Evolutionary conservation across 164 flowering plant species (phyloP).

Genomic region (Vitis cinerea): DNA sequence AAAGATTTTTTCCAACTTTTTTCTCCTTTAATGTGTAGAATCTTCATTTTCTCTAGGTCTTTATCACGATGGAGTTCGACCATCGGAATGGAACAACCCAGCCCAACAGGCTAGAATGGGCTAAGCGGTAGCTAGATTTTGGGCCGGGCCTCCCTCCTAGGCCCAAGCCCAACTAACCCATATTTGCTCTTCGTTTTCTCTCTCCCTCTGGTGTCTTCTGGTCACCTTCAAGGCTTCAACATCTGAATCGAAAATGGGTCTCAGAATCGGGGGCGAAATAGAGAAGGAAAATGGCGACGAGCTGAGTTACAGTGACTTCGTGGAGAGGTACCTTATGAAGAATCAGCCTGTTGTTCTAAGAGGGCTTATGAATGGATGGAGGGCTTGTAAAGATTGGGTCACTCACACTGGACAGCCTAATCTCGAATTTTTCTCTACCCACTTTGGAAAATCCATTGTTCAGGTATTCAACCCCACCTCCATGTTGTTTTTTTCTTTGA

Average conservation of each 20-base stretch:
- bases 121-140: background rate
- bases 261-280: constrained; percentile 58
- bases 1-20: too few species aligned
- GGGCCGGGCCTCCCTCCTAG: too few species aligned
- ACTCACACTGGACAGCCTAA: constrained; percentile 57
- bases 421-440: constrained; percentile 65
- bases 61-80: too few species aligned
- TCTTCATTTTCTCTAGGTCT: too few species aligned
- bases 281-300: constrained; percentile 72
- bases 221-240: background rate
- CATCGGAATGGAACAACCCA: background rate
- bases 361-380: constrained; percentile 83
- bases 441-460: constrained; percentile 74
- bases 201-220: too few species aligned
- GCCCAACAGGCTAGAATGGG: background rate
- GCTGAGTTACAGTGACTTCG: constrained; percentile 67
- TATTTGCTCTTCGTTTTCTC: background rate
- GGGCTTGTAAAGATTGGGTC: constrained; percentile 86
- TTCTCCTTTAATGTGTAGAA: too few species aligned
- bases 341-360: constrained; percentile 82
- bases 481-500: background rate
- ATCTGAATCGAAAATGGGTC: constrained; percentile 39
- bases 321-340: constrained; percentile 46
- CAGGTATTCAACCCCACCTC: constrained; percentile 43
- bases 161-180: too few species aligned